Conservation (phyloP, 2,329 filamentous ascomycete species). For the Aureobasidium leucospermi region DNA sequence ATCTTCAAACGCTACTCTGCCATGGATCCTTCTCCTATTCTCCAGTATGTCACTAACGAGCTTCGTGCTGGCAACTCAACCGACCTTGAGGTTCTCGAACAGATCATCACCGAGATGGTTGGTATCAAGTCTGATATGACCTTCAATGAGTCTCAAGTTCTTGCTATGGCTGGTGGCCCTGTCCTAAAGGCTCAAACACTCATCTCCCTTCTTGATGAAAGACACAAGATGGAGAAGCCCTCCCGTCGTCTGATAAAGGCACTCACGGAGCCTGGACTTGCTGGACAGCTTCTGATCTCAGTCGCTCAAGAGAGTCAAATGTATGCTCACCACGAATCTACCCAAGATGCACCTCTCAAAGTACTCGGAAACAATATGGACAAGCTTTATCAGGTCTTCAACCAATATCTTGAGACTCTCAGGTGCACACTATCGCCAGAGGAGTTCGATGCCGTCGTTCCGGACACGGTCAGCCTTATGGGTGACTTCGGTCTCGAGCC, state of each 20-base stretch:
- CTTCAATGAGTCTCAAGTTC: slow-evolving; percentile 80
- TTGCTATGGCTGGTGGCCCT: slow-evolving; percentile 82
- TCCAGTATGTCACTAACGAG: slow-evolving; percentile 85
- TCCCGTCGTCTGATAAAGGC: slow-evolving; percentile 74
- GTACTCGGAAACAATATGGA: slow-evolving; percentile 82
- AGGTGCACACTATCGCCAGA: slow-evolving; percentile 68
- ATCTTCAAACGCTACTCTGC: slow-evolving; percentile 80
- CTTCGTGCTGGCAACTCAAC: slow-evolving; percentile 76
- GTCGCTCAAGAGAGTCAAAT: slow-evolving; percentile 84
- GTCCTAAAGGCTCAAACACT: slow-evolving; percentile 73
- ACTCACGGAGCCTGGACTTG: slow-evolving; percentile 68
- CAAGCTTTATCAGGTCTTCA: slow-evolving; percentile 76
- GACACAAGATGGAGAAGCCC: slow-evolving; percentile 59
- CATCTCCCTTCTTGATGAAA: slow-evolving; percentile 70
- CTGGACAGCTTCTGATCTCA: slow-evolving; percentile 76
- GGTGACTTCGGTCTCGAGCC: slow-evolving; percentile 72
- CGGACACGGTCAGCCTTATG: slow-evolving; percentile 66
- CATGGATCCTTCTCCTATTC: slow-evolving; percentile 74
- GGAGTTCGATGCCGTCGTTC: slow-evolving; percentile 73
- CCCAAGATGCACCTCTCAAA: slow-evolving; percentile 75
- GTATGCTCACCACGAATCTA: slow-evolving; percentile 69
- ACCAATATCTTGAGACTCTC: slow-evolving; percentile 83
- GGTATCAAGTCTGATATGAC: slow-evolving; percentile 81
- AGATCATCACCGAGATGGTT: slow-evolving; percentile 86
- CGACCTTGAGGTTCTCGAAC: slow-evolving; percentile 83